Evolutionary conservation across 805 yeast genomes (phyloP), one percentile per base, ranked within the genome.

Genomic region (Kluyveromyces lactis): DNA sequence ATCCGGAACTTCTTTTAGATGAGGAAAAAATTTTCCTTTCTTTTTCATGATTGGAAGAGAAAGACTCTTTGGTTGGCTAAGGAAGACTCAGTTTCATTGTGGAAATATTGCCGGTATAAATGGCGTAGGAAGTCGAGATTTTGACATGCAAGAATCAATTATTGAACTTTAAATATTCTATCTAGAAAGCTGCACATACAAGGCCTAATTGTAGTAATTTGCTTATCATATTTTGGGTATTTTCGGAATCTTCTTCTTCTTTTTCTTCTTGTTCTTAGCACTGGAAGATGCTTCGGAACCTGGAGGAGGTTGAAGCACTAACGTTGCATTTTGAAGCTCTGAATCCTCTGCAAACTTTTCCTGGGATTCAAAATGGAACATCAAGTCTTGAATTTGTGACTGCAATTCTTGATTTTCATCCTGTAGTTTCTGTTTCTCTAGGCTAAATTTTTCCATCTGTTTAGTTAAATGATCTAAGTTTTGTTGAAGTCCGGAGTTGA

Each of bases 311-410:
- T 51, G 51, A 4, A 81, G 64, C 0, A 81, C 63, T 0, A 83
- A 61, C 3, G 77, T 73, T 0, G 95, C 95, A 45, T 86, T 80
- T 48, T 67, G 75, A 12, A 81, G 80, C 26, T 81, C 90, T 10
- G 81, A 81, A 3, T 78, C 71, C 17, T 85, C 83, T 51, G 77
- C 74, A 50, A 86, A 73, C 60, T 81, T 83, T 41, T 78, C 81
- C 53, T 75, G 83, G 0, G 83, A 71, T 42, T 82, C 90, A 29
- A 86, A 60, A 52, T 68, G 85, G 46, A 85, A 81, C 95, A 87
- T 84, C 39, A 86, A 57, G 56, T 86, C 95, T 21, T 69, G 73
- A 3, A 77, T 77, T 54, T 81, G 85, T 30, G 79, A 86, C 32
- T 69, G 56, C 23, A 81, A 53, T 2, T 76, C 84, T 9, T 53